Conservation (phyloP, 2,329 filamentous ascomycete species). For the Paecilomyces sp. region DNA sequence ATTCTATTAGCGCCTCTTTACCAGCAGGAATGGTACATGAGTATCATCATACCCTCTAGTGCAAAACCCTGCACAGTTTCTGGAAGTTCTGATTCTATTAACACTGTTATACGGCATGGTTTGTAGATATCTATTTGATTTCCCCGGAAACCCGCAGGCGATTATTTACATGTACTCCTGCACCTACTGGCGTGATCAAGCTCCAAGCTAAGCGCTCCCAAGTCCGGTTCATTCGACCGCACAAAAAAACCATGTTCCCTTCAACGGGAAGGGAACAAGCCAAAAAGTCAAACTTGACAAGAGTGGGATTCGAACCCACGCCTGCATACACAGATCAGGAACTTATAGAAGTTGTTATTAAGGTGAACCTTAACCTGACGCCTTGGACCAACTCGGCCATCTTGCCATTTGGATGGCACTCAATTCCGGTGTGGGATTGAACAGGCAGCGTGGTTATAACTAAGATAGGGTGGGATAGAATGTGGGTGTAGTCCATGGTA, state of each 20-base stretch:
- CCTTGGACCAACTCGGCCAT: conserved; percentile 31
- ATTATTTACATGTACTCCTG: no score
- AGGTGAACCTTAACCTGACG: conserved; percentile 23
- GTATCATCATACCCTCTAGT: no score
- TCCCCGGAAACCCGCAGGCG: no score
- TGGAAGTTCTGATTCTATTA: no score
- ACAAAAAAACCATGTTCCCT: not conserved
- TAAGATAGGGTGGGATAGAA: not conserved
- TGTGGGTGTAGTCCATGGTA: not conserved
- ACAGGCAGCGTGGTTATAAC: not conserved
- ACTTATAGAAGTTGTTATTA: not conserved
- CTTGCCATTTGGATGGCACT: conserved; percentile 14
- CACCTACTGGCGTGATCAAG: no score
- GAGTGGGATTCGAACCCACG: not conserved
- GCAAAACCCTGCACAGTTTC: no score
- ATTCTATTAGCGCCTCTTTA: no score
- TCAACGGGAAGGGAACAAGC: not conserved
- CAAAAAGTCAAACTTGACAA: not conserved
- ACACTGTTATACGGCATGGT: no score
- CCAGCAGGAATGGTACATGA: no score
- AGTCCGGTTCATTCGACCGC: no score
- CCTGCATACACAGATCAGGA: not conserved
- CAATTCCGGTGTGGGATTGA: not conserved
- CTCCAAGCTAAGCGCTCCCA: no score
- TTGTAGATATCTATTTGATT: no score